Conservation (phyloP, 2,329 filamentous ascomycete species). For the Podosphaera fusca region DNA sequence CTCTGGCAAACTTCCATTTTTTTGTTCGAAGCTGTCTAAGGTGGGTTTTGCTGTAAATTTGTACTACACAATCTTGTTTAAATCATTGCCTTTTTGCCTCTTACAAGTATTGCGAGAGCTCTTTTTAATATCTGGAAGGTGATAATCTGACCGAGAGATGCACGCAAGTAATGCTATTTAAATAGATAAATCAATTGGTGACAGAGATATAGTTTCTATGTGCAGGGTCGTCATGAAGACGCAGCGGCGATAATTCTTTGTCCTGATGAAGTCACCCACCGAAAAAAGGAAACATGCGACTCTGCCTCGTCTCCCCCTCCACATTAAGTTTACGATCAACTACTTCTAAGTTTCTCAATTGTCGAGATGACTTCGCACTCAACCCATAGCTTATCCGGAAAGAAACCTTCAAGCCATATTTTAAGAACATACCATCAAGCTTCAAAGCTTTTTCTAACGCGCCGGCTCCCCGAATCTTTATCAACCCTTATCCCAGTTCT, state of each 20-base stretch:
- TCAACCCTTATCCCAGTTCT: slow-evolving; percentile 57
- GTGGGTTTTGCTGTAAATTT: too few species aligned
- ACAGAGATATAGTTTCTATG: too few species aligned
- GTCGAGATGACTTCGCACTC: not conserved
- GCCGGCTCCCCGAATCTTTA: slow-evolving; percentile 72
- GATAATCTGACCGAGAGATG: too few species aligned
- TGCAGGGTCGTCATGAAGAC: too few species aligned
- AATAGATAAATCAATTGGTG: too few species aligned
- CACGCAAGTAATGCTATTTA: too few species aligned
- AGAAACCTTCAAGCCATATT: slow-evolving; percentile 40
- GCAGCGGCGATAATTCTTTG: too few species aligned
- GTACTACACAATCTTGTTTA: too few species aligned
- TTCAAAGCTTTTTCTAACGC: slow-evolving; percentile 82
- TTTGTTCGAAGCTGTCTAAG: slow-evolving; percentile 1
- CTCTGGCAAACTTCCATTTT: slow-evolving; percentile 31
- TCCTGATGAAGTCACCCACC: not conserved
- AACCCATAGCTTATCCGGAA: not conserved
- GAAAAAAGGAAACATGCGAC: not conserved
- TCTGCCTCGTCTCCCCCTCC: not conserved
- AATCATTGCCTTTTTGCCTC: too few species aligned
- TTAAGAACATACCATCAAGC: slow-evolving; percentile 88
- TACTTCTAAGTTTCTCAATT: not conserved
- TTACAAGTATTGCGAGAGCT: too few species aligned
- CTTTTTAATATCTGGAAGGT: too few species aligned
- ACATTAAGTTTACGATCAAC: not conserved